Conservation (phyloP, 2,329 filamentous ascomycete genomes). For the Fusarium acutatum region DNA sequence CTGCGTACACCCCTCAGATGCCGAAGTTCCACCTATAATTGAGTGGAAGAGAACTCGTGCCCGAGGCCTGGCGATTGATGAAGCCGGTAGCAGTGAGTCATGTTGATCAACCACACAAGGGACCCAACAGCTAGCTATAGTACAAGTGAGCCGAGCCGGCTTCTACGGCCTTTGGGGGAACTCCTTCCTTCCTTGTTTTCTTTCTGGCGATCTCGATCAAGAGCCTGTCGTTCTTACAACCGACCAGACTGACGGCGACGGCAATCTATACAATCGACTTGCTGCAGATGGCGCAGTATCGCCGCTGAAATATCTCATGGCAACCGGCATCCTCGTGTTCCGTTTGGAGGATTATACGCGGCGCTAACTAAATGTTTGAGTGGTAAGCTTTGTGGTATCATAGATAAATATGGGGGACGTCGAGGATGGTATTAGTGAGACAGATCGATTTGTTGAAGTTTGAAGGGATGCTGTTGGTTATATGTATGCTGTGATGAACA, state of each 20-base stretch:
- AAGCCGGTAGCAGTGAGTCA: constrained; percentile 32
- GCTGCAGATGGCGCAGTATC: neutral
- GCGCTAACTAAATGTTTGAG: neutral
- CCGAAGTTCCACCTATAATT: neutral
- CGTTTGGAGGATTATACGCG: neutral
- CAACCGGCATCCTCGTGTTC: neutral
- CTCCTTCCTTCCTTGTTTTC: constrained; percentile 26
- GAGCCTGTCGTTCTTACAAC: neutral
- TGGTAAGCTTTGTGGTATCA: neutral
- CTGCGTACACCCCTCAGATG: constrained; percentile 11
- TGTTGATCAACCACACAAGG: neutral
- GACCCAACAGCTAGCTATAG: neutral
- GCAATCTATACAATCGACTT: neutral
- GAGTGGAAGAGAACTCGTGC: neutral
- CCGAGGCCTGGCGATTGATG: constrained; percentile 30
- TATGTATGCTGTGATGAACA: neutral
- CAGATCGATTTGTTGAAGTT: neutral
- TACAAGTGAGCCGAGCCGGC: constrained; percentile 25
- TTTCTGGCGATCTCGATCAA: constrained; percentile 22
- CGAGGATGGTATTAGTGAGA: neutral
- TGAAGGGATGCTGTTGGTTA: neutral
- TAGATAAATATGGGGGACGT: neutral
- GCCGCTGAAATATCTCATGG: neutral
- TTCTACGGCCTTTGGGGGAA: constrained; percentile 38
- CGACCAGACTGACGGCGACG: neutral